Percentiles rank a stretch among this genome's conserved stretches.
These are phyloP conservation scores for Medicago truncatula DNA, from an alignment of 306 rosid species.

Conservation along the genomic window DNA sequence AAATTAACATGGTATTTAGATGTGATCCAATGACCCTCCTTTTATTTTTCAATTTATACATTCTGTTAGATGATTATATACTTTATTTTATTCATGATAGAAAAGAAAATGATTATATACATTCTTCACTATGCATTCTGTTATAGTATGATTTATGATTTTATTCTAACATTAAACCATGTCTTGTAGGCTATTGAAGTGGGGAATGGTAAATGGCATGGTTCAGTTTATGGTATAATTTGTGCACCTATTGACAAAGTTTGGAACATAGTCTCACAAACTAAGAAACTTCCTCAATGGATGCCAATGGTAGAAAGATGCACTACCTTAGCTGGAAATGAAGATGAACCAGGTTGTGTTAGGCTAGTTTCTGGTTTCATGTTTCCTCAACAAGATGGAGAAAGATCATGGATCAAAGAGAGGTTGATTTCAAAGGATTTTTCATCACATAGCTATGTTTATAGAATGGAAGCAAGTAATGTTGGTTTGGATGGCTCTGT, in stretches of 20 bases:
- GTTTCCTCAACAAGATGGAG: constrained; percentile 83
- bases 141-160: constrained; percentile 4
- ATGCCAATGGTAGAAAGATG: constrained; percentile 84
- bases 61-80: neutral
- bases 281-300: constrained; percentile 72
- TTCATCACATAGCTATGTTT: constrained; percentile 56
- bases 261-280: constrained; percentile 66
- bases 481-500: constrained; percentile 78
- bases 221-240: constrained; percentile 66
- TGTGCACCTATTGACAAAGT: constrained; percentile 67
- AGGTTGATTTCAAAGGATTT: constrained; percentile 66
- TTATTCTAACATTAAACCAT: constrained; percentile 5
- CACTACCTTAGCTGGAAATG: constrained; percentile 62
- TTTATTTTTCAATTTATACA: constrained; percentile 12
- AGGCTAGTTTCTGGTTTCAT: constrained; percentile 76
- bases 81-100: neutral
- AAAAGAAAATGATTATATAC: no score
- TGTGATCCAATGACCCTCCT: neutral
- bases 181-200: constrained; percentile 44
- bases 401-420: constrained; percentile 90
- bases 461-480: constrained; percentile 80
- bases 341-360: constrained; percentile 65
- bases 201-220: constrained; percentile 67
- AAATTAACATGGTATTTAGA: constrained; percentile 43
- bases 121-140: neutral